Evolutionary conservation across 2,329 filamentous ascomycete species (phyloP), one percentile per base, ranked within the genome.

Genomic region (Fusarium sp.): DNA sequence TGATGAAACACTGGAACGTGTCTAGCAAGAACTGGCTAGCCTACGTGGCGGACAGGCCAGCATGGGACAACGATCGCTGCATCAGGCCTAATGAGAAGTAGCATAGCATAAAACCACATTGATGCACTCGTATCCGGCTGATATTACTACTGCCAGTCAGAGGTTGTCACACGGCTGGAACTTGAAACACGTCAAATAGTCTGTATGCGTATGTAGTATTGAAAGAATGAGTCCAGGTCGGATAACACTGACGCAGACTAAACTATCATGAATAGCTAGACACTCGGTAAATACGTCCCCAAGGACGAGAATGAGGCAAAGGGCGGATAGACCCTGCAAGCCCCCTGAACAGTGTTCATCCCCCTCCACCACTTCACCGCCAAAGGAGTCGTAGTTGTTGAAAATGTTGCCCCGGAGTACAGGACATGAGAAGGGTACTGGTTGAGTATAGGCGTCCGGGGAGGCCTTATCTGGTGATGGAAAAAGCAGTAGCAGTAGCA

Each of bases 1-100:
- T 59, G 6, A 74, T 72, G 45, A 68, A 69, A 2, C 74, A 74
- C 75, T 70, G 75, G 4, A 72, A 77, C 0, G 66, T 77, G 25
- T 77, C 72, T 2, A 48, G 60, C 11, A 77, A 37, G 25, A 74
- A 72, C 34, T 68, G 70, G 2, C 72, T 62, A 16, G 62, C 75
- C 56, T 77, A 75, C 7, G 64, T 66, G 10, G 75, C 75, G 2
- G 76, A n/a, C 64, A 1, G 71, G 66, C 8, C 70, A 71, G 10
- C 74, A 74, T 0, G 70, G 74, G 7, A 77, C 50, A 2, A 72
- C 58, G 0, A 67, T 25, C 3, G 32, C 34, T 0, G 66, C 56
- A 0, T 18, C 4, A 14, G 4, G 18, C 3, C 25, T 52, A 10
- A 27, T 50, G 14, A 27, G 23, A 4, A 18, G 23, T 27, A 10